phyloP scores from a whole-genome alignment of 768 basidiomycete species.

The Podaxis sp. region DNA sequence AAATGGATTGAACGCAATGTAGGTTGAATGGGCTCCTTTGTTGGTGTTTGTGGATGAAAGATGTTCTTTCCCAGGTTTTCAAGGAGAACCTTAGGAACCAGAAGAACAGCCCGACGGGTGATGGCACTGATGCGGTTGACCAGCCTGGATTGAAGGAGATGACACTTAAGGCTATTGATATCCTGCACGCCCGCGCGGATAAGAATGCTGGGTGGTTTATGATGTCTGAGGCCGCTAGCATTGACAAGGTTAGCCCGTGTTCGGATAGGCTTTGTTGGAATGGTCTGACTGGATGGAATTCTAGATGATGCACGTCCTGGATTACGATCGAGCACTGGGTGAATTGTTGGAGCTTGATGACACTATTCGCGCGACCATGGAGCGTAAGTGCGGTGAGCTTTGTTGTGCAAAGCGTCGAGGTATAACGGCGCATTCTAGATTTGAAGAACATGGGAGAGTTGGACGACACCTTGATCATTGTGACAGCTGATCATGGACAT shows the following conservation, averaged over 20 bases:
- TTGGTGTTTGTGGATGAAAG: neutral
- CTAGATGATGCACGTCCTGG: slow-evolving; percentile 46
- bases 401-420: neutral
- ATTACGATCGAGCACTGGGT: slow-evolving; percentile 45
- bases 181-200: slow-evolving; percentile 36
- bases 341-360: slow-evolving; percentile 45
- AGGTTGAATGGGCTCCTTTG: neutral
- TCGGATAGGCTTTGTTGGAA: neutral
- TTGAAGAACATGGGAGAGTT: slow-evolving; percentile 41
- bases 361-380: slow-evolving; percentile 40
- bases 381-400: slow-evolving; percentile 25
- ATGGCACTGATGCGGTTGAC: slow-evolving; percentile 38
- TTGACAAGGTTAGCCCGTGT: slow-evolving; percentile 33
- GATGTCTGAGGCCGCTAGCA: slow-evolving; percentile 47
- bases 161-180: slow-evolving; percentile 45
- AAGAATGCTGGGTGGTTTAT: slow-evolving; percentile 42
- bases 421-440: slow-evolving; percentile 24
- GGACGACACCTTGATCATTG: slow-evolving; percentile 41
- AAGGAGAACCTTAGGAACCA: slow-evolving; percentile 34
- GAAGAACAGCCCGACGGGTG: slow-evolving; percentile 40
- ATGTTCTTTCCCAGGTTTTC: slow-evolving; percentile 24
- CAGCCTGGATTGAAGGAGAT: slow-evolving; percentile 49
- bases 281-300: neutral
- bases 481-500: slow-evolving; percentile 47
- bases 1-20: slow-evolving; percentile 45